Evolutionary conservation across 768 basidiomycete genomes (phyloP), one percentile per base, ranked within the genome.

Genomic region (Rhizopogon roseolus): DNA sequence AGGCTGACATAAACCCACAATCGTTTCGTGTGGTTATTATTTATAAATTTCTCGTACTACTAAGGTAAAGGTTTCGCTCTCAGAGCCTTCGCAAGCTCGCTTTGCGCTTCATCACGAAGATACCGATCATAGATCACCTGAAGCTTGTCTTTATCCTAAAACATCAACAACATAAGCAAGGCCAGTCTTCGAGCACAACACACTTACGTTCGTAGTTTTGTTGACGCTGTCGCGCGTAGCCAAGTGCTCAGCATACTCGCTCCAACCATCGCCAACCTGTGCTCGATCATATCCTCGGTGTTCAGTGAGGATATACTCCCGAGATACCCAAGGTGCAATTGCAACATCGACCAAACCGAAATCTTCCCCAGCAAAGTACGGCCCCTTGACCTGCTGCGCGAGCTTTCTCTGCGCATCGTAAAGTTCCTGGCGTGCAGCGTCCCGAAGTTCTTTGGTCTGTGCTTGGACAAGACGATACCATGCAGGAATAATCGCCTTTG

Each of bases 291-390:
- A 84, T 5, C 71, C 77, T 28, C 83, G 67, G 58, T 83, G 68
- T 59, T 82, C 75, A 22, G 65, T 63, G 19, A 82, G 42, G 42
- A 82, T 66, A 58, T 76, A 78, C 51, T 82, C 77, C 55, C 76
- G 61, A 17, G 70, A 61, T 29, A 74, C 68, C 79, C 82, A 87
- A 22, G 85, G 84, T 28, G 79, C 83, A 22, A 82, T 65, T 1
- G 74, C 75, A 32, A 78, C 64, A 60, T 86, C 85, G 5, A 80
- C 80, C 39, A 81, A 62, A 39, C 75, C 71, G 58, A 82, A 80
- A 40, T 79, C 67, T 22, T 79, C 72, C 16, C 84, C 84, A 25
- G 76, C 62, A 64, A 83, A 86, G 61, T 76, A 85, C 11, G 81
- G 81, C 5, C 78, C 82, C 57, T 66, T 72, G 50, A 69, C 65